phyloP scores from a whole-genome alignment of 305 asterid species.

The Plantago coronopus region DNA sequence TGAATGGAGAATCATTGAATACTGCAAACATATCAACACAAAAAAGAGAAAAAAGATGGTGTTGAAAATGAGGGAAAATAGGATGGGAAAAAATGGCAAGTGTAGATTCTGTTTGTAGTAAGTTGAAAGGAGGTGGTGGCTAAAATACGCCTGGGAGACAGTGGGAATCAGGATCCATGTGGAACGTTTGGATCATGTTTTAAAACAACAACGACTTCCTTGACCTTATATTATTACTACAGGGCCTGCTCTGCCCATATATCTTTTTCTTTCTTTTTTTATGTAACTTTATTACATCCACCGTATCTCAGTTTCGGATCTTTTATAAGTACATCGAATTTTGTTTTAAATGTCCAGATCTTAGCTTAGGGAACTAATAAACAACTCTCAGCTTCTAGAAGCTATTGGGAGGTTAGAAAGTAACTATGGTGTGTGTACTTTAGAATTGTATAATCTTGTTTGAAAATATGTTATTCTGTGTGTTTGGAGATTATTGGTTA shows the following conservation, averaged over 20 bases:
- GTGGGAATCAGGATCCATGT: slow-evolving; percentile 22
- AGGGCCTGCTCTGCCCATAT: not conserved
- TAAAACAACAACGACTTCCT: not conserved
- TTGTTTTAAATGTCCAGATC: not conserved
- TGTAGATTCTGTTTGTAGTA: slow-evolving; percentile 13
- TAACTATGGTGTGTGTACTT: too few species aligned
- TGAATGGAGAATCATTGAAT: too few species aligned
- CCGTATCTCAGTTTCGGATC: not conserved
- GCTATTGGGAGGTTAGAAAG: too few species aligned
- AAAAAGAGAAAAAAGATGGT: not conserved
- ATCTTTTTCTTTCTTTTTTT: not conserved
- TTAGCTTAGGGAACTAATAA: too few species aligned
- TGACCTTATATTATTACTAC: not conserved
- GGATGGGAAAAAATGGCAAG: slow-evolving; percentile 1
- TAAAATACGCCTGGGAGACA: slow-evolving; percentile 18
- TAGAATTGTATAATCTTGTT: not conserved
- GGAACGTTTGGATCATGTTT: slow-evolving; percentile 19
- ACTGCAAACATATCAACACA: not conserved
- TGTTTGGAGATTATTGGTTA: not conserved
- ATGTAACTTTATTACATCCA: not conserved
- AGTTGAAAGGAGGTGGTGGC: slow-evolving; percentile 13
- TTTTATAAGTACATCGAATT: not conserved
- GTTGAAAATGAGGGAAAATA: slow-evolving; percentile 18
- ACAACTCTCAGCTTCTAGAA: too few species aligned
- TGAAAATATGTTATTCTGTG: not conserved